phyloP scores from a whole-genome alignment of 2,329 filamentous ascomycete species.

The Aspergillus eucalypticola region DNA sequence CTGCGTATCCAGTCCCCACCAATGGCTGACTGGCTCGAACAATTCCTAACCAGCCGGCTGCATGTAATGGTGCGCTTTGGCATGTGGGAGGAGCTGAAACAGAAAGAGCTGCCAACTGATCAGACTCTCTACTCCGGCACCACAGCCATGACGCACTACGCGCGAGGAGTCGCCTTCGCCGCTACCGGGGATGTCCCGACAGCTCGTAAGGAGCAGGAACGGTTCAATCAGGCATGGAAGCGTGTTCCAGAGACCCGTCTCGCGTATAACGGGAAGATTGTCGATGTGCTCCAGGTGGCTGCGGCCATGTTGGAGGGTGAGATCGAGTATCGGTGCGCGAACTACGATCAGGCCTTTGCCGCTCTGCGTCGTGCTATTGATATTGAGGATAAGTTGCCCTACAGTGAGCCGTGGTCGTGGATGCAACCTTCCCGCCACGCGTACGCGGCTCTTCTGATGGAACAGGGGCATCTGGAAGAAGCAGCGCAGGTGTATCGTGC shows the following conservation, averaged over 20 bases:
- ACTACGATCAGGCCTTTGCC: slow-evolving; percentile 59
- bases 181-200: slow-evolving; percentile 55
- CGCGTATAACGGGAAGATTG: slow-evolving; percentile 65
- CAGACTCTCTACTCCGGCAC: slow-evolving; percentile 64
- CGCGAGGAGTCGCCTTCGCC: slow-evolving; percentile 64
- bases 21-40: slow-evolving; percentile 78
- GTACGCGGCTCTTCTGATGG: slow-evolving; percentile 66
- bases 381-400: slow-evolving; percentile 63
- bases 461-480: slow-evolving; percentile 61
- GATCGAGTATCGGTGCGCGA: slow-evolving; percentile 64
- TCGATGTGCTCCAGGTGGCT: slow-evolving; percentile 64
- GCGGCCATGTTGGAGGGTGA: slow-evolving; percentile 69
- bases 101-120: slow-evolving; percentile 58
- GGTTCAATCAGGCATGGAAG: slow-evolving; percentile 55
- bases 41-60: slow-evolving; percentile 64
- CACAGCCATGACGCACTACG: slow-evolving; percentile 67
- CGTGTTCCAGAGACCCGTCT: slow-evolving; percentile 61
- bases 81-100: slow-evolving; percentile 67
- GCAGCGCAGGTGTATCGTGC: slow-evolving; percentile 58
- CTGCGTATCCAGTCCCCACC: slow-evolving; percentile 66
- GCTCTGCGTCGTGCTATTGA: slow-evolving; percentile 58
- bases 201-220: slow-evolving; percentile 52
- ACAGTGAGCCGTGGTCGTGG: slow-evolving; percentile 75
- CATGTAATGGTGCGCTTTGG: slow-evolving; percentile 74
- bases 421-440: slow-evolving; percentile 73